Base-by-base conservation (phyloP, 495 filamentous ascomycete genomes). In the Evansstolkia leycettana region DNA sequence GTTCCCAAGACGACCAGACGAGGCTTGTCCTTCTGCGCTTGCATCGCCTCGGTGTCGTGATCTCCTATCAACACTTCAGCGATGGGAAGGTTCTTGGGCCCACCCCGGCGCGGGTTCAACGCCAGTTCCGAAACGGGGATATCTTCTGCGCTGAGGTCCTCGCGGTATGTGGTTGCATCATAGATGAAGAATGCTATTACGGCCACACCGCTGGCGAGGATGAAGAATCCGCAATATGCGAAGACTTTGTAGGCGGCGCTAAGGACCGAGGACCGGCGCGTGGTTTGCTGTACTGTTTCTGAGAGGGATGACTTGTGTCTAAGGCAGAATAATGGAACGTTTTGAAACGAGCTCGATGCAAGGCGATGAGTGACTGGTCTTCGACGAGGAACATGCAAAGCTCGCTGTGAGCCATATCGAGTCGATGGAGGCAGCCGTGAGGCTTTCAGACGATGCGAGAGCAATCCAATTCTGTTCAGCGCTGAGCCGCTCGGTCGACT, bases 21-120 rank as follows among this genome's bases (percentile, higher is more conserved):
- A 1, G 89, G 90, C 62, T 95, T 96, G 40, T 82, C 73, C 58
- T 82, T 87, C 46, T 78, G 73, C 36, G 62, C 66, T 33, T 63
- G 65, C 55, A 73, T 82, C 36, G 72, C 71, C 10, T 75, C 72
- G 31, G 58, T 72, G 46, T 94, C 88, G 40, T 92, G 77, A 52
- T 96, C 92, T 46, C 90, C 84, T 9, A 99, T 75, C 33, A 84
- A 70, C 4, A 77, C 67, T 44, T 94, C 84, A 7, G 84, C 76
- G 40, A 99, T 93, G 0, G 89, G 90, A 7, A 99, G 64, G 48
- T 96, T 95, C 65, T 99, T 99, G 0, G 90, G 92, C 0, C 92
- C 92, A 19, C 92, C 92, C 14, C 72, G 73, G 33, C 76, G 73
- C 1, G 92, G 92, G 29, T 75, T 72, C 18, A 99, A 60, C 0